Conservation (phyloP, 345 rosid genomes). For the Hibiscus syriacus region DNA sequence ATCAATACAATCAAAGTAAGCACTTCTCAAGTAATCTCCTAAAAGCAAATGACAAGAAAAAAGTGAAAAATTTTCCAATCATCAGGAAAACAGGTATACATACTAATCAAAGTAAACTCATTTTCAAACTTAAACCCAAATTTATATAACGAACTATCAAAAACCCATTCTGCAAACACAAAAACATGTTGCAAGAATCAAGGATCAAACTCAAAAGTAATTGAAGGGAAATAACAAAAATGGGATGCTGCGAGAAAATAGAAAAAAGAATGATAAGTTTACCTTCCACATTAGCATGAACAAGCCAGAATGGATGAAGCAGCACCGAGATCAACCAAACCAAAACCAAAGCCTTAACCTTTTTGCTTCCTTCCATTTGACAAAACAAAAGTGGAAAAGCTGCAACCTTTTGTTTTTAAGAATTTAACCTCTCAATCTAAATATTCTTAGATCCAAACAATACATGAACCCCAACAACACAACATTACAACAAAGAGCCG, state of each 20-base stretch:
- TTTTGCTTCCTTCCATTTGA: constrained; percentile 32
- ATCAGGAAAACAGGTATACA: neutral
- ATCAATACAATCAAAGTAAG: constrained; percentile 2
- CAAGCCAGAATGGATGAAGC: constrained; percentile 40
- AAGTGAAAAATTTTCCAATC: neutral
- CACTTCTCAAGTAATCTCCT: neutral
- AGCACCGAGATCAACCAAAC: constrained; percentile 44
- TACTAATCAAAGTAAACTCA: neutral
- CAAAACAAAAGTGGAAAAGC: neutral
- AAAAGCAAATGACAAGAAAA: neutral
- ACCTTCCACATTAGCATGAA: constrained; percentile 84
- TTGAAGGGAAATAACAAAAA: neutral
- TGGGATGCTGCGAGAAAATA: constrained; percentile 5
- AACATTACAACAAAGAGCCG: constrained; percentile 34
- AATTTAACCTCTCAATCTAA: constrained; percentile 6
- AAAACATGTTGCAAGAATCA: neutral
- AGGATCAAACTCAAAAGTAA: constrained; percentile 11
- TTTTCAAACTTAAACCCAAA: neutral
- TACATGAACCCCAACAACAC: constrained; percentile 40
- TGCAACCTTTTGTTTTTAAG: neutral
- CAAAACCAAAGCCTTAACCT: constrained; percentile 29
- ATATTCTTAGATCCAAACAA: constrained; percentile 67
- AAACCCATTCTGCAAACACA: constrained; percentile 1
- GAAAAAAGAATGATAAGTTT: neutral
- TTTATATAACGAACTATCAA: neutral